Evolutionary conservation across 1,139 yeast species (phyloP), one percentile per base, ranked within the genome.

Genomic region (Candida buenavistaensis): DNA sequence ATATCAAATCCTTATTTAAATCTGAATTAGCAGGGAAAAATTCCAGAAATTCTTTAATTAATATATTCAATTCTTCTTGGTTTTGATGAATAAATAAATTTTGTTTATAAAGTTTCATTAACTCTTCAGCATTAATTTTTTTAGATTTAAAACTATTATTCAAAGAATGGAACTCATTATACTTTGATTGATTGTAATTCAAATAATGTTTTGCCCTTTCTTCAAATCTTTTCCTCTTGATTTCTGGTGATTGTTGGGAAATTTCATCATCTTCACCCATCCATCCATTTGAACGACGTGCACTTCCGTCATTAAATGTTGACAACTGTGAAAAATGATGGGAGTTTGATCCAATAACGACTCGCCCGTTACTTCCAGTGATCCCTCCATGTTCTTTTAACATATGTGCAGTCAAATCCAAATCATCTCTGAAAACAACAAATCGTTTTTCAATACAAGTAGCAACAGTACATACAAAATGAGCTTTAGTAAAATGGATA

Each of bases 331-430:
- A 79, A 35, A 80, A 85, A 52, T 77, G 83, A 23, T 75, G 68
- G 10, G 62, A 54, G 9, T 70, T 56, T 2, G 71, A 59, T 2
- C 78, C 78, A 35, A 72, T 57, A 0, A 72, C 64, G 15, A 69
- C 50, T 30, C 68, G 50, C 21, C 61, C 65, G 26, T 64, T 66
- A 33, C 69, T 71, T 2, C 74, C 72, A n/a, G 78, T 72, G 47
- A 46, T 47, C 3, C 78, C 76, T 4, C 90, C 83, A 58, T 92
- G 98, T 45, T 84, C 92, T 45, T 80, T 78, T 34, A 88, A 64
- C 82, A 88, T 82, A 57, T 92, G 98, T 2, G 95, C 94, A 33
- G 87, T 82, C 35, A 92, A 66, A 50, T 89, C 97, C 43, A 89
- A 64, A 39, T 87, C 95, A 45, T 89, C 92, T 20, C 82, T 75